Conservation (phyloP, 371 early-diverging fungal genomes). For the Syncephalis fuscata region DNA sequence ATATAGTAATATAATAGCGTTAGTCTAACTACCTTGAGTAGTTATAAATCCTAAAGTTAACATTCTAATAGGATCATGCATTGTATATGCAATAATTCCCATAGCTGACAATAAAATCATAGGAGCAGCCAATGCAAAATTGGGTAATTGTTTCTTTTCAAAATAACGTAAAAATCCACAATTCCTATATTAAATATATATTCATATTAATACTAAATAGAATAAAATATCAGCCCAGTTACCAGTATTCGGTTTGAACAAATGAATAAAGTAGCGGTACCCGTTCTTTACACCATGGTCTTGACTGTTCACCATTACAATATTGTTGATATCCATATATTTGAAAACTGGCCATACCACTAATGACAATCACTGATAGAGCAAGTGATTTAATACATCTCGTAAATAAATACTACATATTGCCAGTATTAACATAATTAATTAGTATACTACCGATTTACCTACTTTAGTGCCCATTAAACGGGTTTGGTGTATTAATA, state of each 20-base stretch:
- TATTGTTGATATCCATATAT: slow-evolving; percentile 41
- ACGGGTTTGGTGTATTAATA: not conserved
- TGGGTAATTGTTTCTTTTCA: slow-evolving; percentile 64
- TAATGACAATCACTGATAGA: slow-evolving; percentile 20
- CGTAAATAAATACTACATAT: not conserved
- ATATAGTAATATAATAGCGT: too few species aligned
- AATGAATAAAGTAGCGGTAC: slow-evolving; percentile 60
- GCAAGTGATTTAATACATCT: slow-evolving; percentile 10
- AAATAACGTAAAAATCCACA: slow-evolving; percentile 75
- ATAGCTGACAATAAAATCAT: slow-evolving; percentile 41
- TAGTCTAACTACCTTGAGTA: too few species aligned
- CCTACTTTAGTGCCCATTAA: not conserved
- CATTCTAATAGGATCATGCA: slow-evolving; percentile 27
- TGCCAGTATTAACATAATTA: not conserved
- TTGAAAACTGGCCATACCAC: slow-evolving; percentile 54
- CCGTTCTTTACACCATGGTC: slow-evolving; percentile 53
- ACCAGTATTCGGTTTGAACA: slow-evolving; percentile 85
- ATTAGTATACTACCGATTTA: too few species aligned
- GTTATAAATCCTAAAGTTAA: slow-evolving; percentile 24
- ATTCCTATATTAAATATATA: slow-evolving; percentile 26
- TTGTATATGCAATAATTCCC: slow-evolving; percentile 36
- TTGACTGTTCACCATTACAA: slow-evolving; percentile 20
- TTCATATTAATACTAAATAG: not conserved
- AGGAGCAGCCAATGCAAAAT: slow-evolving; percentile 77
- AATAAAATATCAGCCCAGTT: slow-evolving; percentile 1